A percentile compares a stretch with the other conserved stretches of the same genome.
phyloP scores from a whole-genome alignment of 2,329 filamentous ascomycete genomes.

The Curvularia verruculosa region DNA sequence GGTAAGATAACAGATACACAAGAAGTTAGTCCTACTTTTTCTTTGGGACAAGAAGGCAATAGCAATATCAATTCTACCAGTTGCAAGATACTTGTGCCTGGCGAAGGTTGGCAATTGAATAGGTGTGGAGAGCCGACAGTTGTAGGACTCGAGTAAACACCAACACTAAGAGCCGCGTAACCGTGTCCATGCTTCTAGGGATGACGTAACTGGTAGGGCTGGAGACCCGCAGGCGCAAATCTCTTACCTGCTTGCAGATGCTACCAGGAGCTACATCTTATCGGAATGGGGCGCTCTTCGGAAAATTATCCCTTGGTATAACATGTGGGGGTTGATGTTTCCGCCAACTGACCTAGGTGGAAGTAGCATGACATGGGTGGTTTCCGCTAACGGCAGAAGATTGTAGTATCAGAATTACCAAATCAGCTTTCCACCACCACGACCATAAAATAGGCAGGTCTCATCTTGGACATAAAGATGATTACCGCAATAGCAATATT shows the following conservation, averaged over 20 bases:
- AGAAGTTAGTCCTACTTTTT: not conserved
- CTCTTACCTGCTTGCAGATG: slow-evolving; percentile 1
- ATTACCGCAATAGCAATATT: not conserved
- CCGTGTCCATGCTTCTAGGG: slow-evolving; percentile 8
- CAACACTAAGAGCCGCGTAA: slow-evolving; percentile 14
- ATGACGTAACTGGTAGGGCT: slow-evolving; percentile 19
- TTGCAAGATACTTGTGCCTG: not conserved
- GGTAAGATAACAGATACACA: slow-evolving; percentile 4
- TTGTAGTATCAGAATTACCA: not conserved
- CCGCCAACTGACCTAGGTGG: not conserved
- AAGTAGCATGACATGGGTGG: not conserved
- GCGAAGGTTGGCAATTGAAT: not conserved
- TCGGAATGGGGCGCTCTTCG: slow-evolving; percentile 4
- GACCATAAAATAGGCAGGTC: not conserved
- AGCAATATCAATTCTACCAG: not conserved
- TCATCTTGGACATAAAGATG: not conserved
- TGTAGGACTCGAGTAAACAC: not conserved
- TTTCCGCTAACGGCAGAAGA: too few relatives aligned
- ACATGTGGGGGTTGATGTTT: not conserved
- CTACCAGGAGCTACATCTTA: slow-evolving; percentile 9
- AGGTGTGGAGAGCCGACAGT: not conserved
- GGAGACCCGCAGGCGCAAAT: slow-evolving; percentile 5
- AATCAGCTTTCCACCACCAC: not conserved
- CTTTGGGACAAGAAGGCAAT: not conserved
- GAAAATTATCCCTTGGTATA: not conserved